Evolutionary conservation across 1,284 basidiomycete genomes (phyloP).

Genomic region (Ganoderma multipileum): DNA sequence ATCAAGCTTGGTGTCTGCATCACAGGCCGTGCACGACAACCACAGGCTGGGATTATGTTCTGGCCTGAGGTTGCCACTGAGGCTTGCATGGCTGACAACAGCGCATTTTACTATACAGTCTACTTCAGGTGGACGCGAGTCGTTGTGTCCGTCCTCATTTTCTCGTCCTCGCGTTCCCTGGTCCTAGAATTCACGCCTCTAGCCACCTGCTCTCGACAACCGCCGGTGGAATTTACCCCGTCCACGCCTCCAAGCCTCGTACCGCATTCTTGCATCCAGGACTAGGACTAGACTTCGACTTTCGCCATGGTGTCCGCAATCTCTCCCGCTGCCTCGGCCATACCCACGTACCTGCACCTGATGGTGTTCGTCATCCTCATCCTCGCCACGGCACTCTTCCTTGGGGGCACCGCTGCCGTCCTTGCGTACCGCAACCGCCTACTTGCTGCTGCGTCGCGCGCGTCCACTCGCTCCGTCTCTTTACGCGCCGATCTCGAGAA

Average conservation of each 20-base stretch:
- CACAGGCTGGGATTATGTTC: conserved; percentile 2
- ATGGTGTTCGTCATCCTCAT: conserved; percentile 7
- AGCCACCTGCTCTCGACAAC: not conserved
- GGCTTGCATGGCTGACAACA: conserved; percentile 3
- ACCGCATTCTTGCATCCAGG: not conserved
- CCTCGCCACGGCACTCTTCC: not conserved
- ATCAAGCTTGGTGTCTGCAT: no score
- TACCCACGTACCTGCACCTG: not conserved
- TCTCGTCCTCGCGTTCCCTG: not conserved
- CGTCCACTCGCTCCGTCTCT: not conserved
- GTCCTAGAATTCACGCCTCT: not conserved
- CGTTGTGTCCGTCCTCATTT: not conserved
- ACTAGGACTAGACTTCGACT: not conserved
- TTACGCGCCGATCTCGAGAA: conserved; percentile 2
- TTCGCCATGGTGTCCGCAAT: not conserved
- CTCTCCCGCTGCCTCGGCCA: not conserved
- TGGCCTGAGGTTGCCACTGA: not conserved
- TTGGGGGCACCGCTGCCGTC: not conserved
- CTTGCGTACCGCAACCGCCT: conserved; percentile 1
- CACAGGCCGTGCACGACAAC: not conserved
- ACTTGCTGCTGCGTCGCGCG: not conserved
- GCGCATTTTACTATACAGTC: not conserved
- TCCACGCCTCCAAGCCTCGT: not conserved
- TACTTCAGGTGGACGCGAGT: not conserved
- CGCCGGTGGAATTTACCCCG: not conserved